A percentile compares a stretch with the other conserved stretches of the same genome.
phyloP scores from a whole-genome alignment of 2,329 filamentous ascomycete species.

The Pestalotiopsis sp. region DNA sequence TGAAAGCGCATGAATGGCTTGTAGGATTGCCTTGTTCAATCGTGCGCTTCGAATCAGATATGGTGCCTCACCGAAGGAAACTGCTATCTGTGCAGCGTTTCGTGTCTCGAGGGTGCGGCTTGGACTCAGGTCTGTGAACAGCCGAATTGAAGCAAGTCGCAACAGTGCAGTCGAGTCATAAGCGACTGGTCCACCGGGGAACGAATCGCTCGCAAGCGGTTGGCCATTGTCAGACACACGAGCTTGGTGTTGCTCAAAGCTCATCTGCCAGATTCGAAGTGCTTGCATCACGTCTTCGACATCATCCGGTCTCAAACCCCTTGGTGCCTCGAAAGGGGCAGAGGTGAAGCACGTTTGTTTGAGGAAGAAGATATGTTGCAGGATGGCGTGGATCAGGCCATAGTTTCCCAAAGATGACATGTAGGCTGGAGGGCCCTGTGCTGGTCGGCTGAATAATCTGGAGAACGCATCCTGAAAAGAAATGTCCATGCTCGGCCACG shows the following conservation, averaged over 20 bases:
- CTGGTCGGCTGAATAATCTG: slow-evolving; percentile 54
- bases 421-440: slow-evolving; percentile 49
- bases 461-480: slow-evolving; percentile 60
- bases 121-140: slow-evolving; percentile 67
- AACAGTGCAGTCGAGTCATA: slow-evolving; percentile 67
- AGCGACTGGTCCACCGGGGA: slow-evolving; percentile 62
- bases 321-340: slow-evolving; percentile 51
- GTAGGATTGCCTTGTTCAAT: slow-evolving; percentile 66
- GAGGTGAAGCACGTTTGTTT: slow-evolving; percentile 62
- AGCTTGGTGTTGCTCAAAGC: slow-evolving; percentile 59
- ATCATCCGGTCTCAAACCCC: slow-evolving; percentile 55
- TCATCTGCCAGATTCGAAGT: slow-evolving; percentile 59
- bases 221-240: slow-evolving; percentile 51
- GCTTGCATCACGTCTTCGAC: slow-evolving; percentile 60
- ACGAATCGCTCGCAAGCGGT: slow-evolving; percentile 50
- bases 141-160: slow-evolving; percentile 64
- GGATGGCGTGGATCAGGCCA: slow-evolving; percentile 70
- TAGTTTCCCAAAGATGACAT: slow-evolving; percentile 69
- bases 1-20: slow-evolving; percentile 69
- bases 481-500: slow-evolving; percentile 52
- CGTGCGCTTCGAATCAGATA: slow-evolving; percentile 60
- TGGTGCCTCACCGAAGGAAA: slow-evolving; percentile 60
- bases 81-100: slow-evolving; percentile 64
- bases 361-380: slow-evolving; percentile 72
- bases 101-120: slow-evolving; percentile 66